Percentiles rank a stretch among this genome's conserved stretches.
Evolutionary conservation across 257 asterid genomes (phyloP).

Genomic region (Petrea volubilis): DNA sequence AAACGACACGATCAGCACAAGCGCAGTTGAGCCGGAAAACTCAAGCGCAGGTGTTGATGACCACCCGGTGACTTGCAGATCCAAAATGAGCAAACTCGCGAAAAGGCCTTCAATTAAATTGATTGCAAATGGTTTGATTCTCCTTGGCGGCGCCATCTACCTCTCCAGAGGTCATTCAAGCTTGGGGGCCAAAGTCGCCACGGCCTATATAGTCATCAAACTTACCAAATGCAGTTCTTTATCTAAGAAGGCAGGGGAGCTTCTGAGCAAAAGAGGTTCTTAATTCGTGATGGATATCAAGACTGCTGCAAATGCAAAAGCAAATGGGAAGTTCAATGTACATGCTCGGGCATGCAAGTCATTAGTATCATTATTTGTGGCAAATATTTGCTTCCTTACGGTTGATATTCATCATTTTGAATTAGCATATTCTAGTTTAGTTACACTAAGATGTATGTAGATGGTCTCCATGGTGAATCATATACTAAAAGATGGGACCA

Average conservation of each 20-base stretch:
- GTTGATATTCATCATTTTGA: background rate
- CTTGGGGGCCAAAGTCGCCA: slow-evolving; percentile 81
- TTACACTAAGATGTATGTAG: background rate
- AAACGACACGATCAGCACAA: slow-evolving; percentile 21
- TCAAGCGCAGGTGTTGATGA: slow-evolving; percentile 20
- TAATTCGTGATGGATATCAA: background rate
- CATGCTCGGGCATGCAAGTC: background rate
- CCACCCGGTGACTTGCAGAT: slow-evolving; percentile 27
- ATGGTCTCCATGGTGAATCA: background rate
- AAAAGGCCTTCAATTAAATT: slow-evolving; percentile 50
- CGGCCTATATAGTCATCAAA: slow-evolving; percentile 76
- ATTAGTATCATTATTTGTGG: background rate
- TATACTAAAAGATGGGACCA: background rate
- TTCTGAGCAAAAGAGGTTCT: background rate
- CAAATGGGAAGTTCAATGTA: background rate
- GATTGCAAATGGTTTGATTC: slow-evolving; percentile 61
- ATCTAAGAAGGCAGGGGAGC: slow-evolving; percentile 22
- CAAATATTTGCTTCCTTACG: background rate
- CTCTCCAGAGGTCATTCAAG: slow-evolving; percentile 72
- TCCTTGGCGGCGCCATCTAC: slow-evolving; percentile 76
- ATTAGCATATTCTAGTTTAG: background rate
- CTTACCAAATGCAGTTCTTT: slow-evolving; percentile 47
- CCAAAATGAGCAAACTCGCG: slow-evolving; percentile 37
- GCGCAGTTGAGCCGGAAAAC: slow-evolving; percentile 29
- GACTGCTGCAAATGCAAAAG: slow-evolving; percentile 1